These are phyloP conservation scores for Fagopyrum homotropicum DNA, from an alignment of 148 eudicot genomes.

Conservation along the genomic window DNA sequence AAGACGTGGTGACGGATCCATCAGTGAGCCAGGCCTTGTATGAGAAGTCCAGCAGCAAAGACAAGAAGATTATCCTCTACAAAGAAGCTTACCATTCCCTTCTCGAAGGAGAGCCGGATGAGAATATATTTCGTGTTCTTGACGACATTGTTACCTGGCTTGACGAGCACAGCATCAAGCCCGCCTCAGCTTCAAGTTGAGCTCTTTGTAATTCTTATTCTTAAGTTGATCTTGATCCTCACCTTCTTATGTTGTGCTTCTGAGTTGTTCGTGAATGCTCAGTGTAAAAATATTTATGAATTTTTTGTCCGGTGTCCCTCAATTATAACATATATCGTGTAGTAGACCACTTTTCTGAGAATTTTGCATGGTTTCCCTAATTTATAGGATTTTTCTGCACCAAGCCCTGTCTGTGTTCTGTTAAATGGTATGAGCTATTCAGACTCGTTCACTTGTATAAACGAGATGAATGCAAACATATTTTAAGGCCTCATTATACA, in stretches of 20 bases:
- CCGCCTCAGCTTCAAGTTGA: not conserved
- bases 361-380: too few relatives aligned
- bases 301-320: too few relatives aligned
- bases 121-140: constrained; percentile 50
- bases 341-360: too few relatives aligned
- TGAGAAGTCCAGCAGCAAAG: constrained; percentile 74
- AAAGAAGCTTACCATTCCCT: constrained; percentile 67
- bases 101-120: constrained; percentile 92
- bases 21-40: constrained; percentile 77
- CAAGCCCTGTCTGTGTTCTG: too few relatives aligned
- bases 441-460: too few relatives aligned
- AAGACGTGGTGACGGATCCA: constrained; percentile 85
- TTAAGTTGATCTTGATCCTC: not conserved
- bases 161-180: constrained; percentile 43
- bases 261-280: too few relatives aligned
- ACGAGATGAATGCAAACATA: too few relatives aligned
- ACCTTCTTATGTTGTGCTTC: not conserved
- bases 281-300: too few relatives aligned
- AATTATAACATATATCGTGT: too few relatives aligned
- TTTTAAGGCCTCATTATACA: too few relatives aligned
- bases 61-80: constrained; percentile 71
- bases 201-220: not conserved
- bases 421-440: too few relatives aligned
- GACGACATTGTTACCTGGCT: constrained; percentile 81
- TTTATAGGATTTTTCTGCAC: too few relatives aligned